Conservation (phyloP, 176 grass and related monocot genomes). For the Thalia dealbata region DNA sequence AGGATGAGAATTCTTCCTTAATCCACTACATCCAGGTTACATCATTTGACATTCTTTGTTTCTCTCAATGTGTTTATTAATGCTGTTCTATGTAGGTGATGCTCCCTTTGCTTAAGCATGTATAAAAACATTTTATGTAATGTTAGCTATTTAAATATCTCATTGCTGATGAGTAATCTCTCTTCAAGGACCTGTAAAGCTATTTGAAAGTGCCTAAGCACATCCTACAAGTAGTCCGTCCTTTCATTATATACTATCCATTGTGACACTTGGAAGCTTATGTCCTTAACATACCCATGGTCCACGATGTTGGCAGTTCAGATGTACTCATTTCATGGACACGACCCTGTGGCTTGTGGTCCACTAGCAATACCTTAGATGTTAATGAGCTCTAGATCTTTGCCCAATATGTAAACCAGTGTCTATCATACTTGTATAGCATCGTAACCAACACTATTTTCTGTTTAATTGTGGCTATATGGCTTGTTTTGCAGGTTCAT, state of each 20-base stretch:
- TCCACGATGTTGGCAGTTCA: no score
- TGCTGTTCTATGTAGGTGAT: no score
- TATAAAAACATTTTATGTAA: no score
- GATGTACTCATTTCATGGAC: no score
- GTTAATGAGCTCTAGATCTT: background rate
- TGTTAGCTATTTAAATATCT: no score
- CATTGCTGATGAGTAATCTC: background rate
- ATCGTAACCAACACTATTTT: background rate
- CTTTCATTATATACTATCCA: no score
- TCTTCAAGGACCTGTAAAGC: background rate
- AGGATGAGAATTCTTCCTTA: slow-evolving; percentile 85
- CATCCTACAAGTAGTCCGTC: no score
- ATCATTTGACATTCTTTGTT: slow-evolving; percentile 17
- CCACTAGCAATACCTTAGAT: background rate
- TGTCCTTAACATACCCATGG: no score
- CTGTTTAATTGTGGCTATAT: background rate
- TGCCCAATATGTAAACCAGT: background rate
- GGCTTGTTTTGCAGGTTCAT: slow-evolving; percentile 41
- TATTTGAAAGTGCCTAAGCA: no score
- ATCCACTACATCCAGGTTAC: slow-evolving; percentile 83
- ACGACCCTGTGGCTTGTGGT: background rate
- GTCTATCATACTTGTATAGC: background rate
- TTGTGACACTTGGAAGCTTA: no score
- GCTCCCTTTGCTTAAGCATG: no score
- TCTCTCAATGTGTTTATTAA: background rate